Percentiles rank a stretch among this genome's conserved stretches.
phyloP scores from a whole-genome alignment of 2,329 filamentous ascomycete species.

The Fusarium avenaceum region DNA sequence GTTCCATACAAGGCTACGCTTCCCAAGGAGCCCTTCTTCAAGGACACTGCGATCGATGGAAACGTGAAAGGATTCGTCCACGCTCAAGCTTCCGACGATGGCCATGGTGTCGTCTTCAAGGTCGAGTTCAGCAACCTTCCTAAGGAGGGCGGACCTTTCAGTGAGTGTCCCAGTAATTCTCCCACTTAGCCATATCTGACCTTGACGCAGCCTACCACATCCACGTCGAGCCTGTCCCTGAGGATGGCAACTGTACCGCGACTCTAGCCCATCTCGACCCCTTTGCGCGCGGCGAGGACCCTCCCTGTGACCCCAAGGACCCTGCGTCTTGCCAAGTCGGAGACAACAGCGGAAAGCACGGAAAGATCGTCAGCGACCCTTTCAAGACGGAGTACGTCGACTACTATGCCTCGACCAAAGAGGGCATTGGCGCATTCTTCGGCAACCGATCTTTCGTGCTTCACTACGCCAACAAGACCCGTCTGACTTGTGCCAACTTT shows the following conservation, averaged over 20 bases:
- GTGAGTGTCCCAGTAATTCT: constrained; percentile 58
- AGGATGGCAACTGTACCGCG: constrained; percentile 77
- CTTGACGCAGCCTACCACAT: constrained; percentile 75
- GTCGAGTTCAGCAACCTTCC: constrained; percentile 72
- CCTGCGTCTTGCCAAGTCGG: constrained; percentile 80
- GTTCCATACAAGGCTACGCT: constrained; percentile 69
- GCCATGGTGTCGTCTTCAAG: constrained; percentile 68
- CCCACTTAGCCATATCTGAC: constrained; percentile 20
- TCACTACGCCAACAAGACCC: constrained; percentile 73
- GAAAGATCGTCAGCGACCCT: constrained; percentile 66
- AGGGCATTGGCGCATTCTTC: constrained; percentile 69
- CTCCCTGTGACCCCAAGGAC: constrained; percentile 68
- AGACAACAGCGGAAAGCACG: constrained; percentile 81
- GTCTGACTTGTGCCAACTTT: constrained; percentile 76
- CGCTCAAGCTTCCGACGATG: constrained; percentile 61
- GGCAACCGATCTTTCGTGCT: constrained; percentile 75
- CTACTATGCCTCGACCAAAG: constrained; percentile 67
- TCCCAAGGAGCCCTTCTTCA: constrained; percentile 66
- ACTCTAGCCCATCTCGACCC: constrained; percentile 80
- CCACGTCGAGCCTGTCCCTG: constrained; percentile 73
- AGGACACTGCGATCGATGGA: constrained; percentile 60
- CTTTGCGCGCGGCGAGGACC: constrained; percentile 71
- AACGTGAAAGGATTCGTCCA: constrained; percentile 68
- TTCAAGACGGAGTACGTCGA: constrained; percentile 68
- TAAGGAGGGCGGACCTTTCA: constrained; percentile 68